Evolutionary conservation across 352 stramenopile species (phyloP).

Genomic region (Globisporangium alternatum): DNA sequence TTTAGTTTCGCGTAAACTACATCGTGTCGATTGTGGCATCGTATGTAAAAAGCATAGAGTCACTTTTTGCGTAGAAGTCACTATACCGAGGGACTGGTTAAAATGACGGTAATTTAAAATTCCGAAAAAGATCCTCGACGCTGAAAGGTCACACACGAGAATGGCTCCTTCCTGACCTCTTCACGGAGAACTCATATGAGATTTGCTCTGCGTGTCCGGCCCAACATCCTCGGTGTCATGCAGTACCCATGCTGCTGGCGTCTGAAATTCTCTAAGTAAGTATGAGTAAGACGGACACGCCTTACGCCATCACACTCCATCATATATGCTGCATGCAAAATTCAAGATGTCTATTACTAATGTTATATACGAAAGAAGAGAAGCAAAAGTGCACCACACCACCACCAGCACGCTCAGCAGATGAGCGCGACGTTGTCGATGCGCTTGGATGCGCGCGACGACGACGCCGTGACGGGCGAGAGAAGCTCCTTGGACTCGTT

Average conservation of each 20-base stretch:
- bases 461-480: not conserved
- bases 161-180: not conserved
- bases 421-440: constrained; percentile 44
- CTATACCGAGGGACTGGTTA: not conserved
- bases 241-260: no score
- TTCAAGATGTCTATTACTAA: constrained; percentile 5
- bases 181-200: not conserved
- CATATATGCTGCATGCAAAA: not conserved
- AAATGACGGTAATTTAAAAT: not conserved
- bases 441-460: constrained; percentile 17
- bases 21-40: not conserved
- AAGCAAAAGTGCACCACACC: constrained; percentile 1
- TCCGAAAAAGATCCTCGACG: not conserved
- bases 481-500: constrained; percentile 18
- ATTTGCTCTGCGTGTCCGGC: no score
- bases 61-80: not conserved
- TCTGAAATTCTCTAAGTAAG: no score
- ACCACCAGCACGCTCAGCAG: constrained; percentile 23
- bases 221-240: no score
- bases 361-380: constrained; percentile 1
- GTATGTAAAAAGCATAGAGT: not conserved
- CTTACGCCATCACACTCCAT: not conserved
- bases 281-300: no score
- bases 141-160: constrained; percentile 8
- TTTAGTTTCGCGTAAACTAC: constrained; percentile 12